Percentiles rank a stretch among this genome's conserved stretches.
Evolutionary conservation across 2,329 filamentous ascomycete genomes (phyloP).

Genomic region (Fragosphaeria purpurea): DNA sequence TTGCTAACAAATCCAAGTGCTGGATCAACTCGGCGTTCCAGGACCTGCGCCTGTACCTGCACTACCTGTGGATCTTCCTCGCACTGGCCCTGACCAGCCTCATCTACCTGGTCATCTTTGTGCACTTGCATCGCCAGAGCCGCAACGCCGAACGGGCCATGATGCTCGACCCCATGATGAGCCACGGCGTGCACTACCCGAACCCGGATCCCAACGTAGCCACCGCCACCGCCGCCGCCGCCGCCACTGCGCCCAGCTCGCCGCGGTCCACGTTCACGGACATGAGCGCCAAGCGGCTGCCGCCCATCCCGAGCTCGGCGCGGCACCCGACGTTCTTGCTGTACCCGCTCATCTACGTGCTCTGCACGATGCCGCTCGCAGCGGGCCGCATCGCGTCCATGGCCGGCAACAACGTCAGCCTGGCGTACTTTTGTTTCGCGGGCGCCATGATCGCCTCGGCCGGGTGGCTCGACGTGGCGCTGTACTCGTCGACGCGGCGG

Average conservation of each 20-base stretch:
- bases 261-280: conserved; percentile 16
- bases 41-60: conserved; percentile 46
- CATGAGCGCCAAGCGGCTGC: conserved; percentile 16
- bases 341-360: conserved; percentile 58
- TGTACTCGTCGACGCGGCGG: conserved; percentile 43
- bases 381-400: conserved; percentile 54
- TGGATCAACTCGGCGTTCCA: conserved; percentile 51
- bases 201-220: conserved; percentile 15
- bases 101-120: conserved; percentile 32
- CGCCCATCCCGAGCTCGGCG: conserved; percentile 18
- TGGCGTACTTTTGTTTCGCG: conserved; percentile 48
- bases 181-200: conserved; percentile 12
- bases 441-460: conserved; percentile 49
- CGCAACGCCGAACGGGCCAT: background rate
- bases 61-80: conserved; percentile 55
- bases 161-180: conserved; percentile 3
- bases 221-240: background rate
- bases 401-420: conserved; percentile 39
- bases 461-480: conserved; percentile 43
- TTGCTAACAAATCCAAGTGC: conserved; percentile 31
- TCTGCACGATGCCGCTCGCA: conserved; percentile 59
- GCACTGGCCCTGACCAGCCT: conserved; percentile 26
- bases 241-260: conserved; percentile 10
- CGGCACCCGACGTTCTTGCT: conserved; percentile 49
- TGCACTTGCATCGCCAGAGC: conserved; percentile 26